phyloP scores from a whole-genome alignment of 371 early-diverging fungal genomes.

The Circinella umbellata region DNA sequence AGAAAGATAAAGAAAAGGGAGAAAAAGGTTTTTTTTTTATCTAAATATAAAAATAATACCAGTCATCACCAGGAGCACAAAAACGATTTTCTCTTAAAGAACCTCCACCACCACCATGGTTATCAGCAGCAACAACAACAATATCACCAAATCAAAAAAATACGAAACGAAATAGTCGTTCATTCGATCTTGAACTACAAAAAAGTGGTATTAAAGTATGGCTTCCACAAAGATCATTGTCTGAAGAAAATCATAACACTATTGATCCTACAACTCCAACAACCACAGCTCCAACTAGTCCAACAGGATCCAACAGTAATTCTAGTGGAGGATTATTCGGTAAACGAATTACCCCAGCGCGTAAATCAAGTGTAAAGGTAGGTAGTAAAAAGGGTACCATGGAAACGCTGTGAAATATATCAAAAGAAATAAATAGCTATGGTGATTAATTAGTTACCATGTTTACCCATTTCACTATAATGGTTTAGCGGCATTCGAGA shows the following conservation, averaged over 20 bases:
- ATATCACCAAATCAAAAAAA: neutral
- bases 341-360: conserved; percentile 3
- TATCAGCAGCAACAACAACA: conserved; percentile 2
- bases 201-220: conserved; percentile 11
- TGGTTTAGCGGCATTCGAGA: conserved; percentile 32
- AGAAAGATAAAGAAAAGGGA: neutral
- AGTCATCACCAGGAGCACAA: neutral
- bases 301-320: neutral
- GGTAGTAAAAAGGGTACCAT: neutral
- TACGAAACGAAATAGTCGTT: conserved; percentile 37
- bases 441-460: too few relatives aligned
- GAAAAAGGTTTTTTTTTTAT: neutral
- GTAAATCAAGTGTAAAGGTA: conserved; percentile 4
- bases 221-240: conserved; percentile 31
- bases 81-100: conserved; percentile 7
- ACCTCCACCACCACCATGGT: conserved; percentile 4
- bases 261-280: neutral
- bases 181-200: conserved; percentile 31
- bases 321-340: neutral
- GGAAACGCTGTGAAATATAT: too few relatives aligned
- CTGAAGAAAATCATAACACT: conserved; percentile 20
- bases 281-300: conserved; percentile 1
- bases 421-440: too few relatives aligned
- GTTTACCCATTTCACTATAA: neutral
- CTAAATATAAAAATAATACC: neutral